Conservation (phyloP, 176 grass and related monocot species). For the Puccinellia tenuiflora region DNA sequence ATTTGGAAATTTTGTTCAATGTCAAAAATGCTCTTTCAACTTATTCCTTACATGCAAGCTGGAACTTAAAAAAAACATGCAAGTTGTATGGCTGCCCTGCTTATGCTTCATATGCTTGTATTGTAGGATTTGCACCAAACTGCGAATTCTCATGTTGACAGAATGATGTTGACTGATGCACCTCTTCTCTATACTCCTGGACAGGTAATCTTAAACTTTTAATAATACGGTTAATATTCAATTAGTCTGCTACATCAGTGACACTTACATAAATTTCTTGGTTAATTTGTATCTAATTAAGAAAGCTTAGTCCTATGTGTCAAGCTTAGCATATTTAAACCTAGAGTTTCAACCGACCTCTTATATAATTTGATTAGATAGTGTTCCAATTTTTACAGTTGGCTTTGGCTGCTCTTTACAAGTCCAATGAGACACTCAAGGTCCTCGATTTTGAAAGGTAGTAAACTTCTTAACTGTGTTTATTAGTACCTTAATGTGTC, state of each 20-base stretch:
- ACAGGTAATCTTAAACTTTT: conserved; percentile 53
- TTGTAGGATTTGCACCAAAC: conserved; percentile 57
- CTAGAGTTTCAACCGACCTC: neutral
- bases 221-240: conserved; percentile 11
- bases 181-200: conserved; percentile 92
- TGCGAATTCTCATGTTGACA: conserved; percentile 56
- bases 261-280: conserved; percentile 13
- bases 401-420: conserved; percentile 81
- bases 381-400: conserved; percentile 50
- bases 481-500: conserved; percentile 17
- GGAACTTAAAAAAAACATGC: neutral
- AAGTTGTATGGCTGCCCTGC: neutral
- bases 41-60: conserved; percentile 12
- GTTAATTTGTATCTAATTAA: neutral
- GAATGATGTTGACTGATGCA: conserved; percentile 90
- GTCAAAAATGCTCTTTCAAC: neutral
- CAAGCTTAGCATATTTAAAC: conserved; percentile 21
- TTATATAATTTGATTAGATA: conserved; percentile 10
- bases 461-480: neutral
- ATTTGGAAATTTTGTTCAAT: neutral
- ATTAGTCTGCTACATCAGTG: neutral
- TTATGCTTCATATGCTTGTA: conserved; percentile 35
- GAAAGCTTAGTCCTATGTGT: neutral
- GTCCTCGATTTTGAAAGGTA: conserved; percentile 87
- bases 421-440: conserved; percentile 55